Percentiles rank a stretch among this genome's conserved stretches.
These are phyloP conservation scores for Saccharomycopsis sp. DNA, from an alignment of 805 yeast species.

Conservation along the genomic window DNA sequence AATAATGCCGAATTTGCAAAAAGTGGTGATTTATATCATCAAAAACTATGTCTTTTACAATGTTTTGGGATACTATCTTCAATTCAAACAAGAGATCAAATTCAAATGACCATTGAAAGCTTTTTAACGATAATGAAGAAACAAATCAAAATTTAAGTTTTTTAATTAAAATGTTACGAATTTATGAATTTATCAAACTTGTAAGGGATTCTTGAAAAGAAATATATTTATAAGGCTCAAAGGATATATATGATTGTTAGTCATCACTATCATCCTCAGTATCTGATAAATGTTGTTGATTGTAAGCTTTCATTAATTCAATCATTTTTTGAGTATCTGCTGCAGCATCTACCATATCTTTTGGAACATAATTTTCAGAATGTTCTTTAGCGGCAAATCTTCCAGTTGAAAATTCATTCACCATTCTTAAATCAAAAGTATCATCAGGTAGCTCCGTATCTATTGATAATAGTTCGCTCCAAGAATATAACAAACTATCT, in stretches of 20 bases:
- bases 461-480: slow-evolving; percentile 58
- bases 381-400: slow-evolving; percentile 75
- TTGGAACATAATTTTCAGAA: slow-evolving; percentile 85
- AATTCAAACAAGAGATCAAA: slow-evolving; percentile 41
- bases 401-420: slow-evolving; percentile 58
- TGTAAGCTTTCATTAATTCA: slow-evolving; percentile 57
- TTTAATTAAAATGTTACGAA: too few relatives aligned
- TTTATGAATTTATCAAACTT: too few relatives aligned
- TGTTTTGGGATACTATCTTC: slow-evolving; percentile 51
- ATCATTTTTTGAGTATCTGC: slow-evolving; percentile 58
- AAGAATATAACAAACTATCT: slow-evolving; percentile 68
- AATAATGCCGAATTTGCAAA: slow-evolving; percentile 27
- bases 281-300: slow-evolving; percentile 23
- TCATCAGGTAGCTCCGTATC: slow-evolving; percentile 20
- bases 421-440: slow-evolving; percentile 49
- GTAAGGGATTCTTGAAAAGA: too few relatives aligned
- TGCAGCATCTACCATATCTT: slow-evolving; percentile 81
- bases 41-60: slow-evolving; percentile 38
- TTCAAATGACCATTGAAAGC: slow-evolving; percentile 50
- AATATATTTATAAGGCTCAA: neutral
- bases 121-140: slow-evolving; percentile 24
- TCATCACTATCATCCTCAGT: slow-evolving; percentile 9
- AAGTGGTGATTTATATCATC: slow-evolving; percentile 27
- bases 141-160: slow-evolving; percentile 7
- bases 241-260: neutral